These are phyloP conservation scores for Corymbia calophylla DNA, from an alignment of 441 rosid genomes.

Conservation along the genomic window DNA sequence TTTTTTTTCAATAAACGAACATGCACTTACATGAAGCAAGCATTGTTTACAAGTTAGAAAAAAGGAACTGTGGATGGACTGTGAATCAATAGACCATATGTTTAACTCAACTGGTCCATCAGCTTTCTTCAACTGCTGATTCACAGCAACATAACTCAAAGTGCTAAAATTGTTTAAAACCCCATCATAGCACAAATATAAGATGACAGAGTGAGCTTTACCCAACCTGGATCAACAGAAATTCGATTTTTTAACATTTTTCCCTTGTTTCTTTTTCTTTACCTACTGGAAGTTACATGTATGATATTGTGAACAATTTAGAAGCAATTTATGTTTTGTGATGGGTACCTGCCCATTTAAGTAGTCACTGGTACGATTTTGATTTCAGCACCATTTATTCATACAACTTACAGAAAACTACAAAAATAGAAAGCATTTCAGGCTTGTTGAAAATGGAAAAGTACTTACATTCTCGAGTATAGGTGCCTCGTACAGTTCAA, in stretches of 20 bases:
- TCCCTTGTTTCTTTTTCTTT: background rate
- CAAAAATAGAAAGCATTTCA: background rate
- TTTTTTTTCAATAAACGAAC: background rate
- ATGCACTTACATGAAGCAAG: background rate
- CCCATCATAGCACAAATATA: background rate
- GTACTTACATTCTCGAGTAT: conserved; percentile 76
- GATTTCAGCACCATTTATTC: background rate
- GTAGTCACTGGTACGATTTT: background rate
- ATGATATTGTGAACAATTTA: background rate
- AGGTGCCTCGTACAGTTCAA: conserved; percentile 81
- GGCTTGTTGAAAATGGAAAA: background rate
- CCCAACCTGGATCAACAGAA: background rate
- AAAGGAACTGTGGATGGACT: background rate
- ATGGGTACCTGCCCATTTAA: background rate
- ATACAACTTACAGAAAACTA: background rate
- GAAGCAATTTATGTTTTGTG: background rate
- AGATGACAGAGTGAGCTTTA: background rate
- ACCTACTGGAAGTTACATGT: background rate
- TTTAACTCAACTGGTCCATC: background rate
- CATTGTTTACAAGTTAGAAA: background rate
- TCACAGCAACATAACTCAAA: background rate
- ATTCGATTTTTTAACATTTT: background rate
- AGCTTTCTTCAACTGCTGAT: background rate
- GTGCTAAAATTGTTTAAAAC: background rate
- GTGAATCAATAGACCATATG: background rate